phyloP scores from a whole-genome alignment of 179 eudicot species.

The Sideroxylon spinosum region DNA sequence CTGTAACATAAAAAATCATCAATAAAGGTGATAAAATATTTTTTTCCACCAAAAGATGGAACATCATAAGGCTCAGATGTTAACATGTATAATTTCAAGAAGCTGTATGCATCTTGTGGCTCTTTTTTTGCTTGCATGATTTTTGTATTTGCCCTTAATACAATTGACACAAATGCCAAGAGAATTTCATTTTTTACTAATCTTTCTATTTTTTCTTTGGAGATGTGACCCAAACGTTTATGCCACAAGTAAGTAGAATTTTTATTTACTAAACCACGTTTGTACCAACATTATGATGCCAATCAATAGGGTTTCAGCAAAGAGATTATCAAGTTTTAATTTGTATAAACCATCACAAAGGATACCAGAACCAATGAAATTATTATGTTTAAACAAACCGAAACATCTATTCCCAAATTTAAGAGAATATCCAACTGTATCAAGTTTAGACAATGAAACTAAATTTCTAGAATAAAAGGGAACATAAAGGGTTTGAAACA shows the following conservation, averaged over 20 bases:
- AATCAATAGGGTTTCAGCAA: background rate
- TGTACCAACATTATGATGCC: background rate
- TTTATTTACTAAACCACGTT: background rate
- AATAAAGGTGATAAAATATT: background rate
- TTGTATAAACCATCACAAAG: background rate
- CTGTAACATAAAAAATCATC: background rate
- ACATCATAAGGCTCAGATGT: background rate
- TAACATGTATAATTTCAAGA: background rate
- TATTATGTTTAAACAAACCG: background rate
- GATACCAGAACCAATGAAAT: background rate
- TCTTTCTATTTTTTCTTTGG: background rate
- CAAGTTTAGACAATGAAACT: background rate
- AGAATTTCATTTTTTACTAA: background rate
- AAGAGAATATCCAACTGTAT: background rate
- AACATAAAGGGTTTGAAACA: too few species aligned
- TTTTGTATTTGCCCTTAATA: slow-evolving; percentile 2
- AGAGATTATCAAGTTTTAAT: background rate
- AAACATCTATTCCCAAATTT: background rate
- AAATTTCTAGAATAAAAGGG: too few species aligned
- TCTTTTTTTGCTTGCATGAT: background rate
- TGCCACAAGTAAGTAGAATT: background rate
- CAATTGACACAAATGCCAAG: background rate
- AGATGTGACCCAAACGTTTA: background rate
- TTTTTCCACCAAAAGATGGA: background rate
- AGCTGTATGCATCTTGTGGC: background rate